These are phyloP conservation scores for Hypomyces rosellus DNA, from an alignment of 2,329 filamentous ascomycete genomes.

Conservation along the genomic window DNA sequence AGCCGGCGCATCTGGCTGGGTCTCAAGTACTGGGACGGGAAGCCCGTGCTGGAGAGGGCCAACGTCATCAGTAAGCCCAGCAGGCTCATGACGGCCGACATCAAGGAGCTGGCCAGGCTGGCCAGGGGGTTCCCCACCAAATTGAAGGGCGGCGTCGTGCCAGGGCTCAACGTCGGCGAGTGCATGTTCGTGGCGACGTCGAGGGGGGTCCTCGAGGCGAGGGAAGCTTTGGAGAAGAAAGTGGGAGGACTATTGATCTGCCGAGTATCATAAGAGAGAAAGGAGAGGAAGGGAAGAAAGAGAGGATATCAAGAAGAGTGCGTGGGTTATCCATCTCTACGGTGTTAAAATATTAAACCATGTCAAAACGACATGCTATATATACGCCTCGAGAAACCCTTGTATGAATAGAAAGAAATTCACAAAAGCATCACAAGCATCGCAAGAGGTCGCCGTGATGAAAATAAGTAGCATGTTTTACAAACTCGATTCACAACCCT, in stretches of 20 bases:
- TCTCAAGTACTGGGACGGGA: slow-evolving; percentile 81
- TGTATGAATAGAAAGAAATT: slow-evolving; percentile 11
- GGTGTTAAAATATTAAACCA: neutral
- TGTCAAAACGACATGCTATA: neutral
- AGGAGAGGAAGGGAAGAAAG: neutral
- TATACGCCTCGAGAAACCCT: neutral
- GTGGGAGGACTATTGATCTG: slow-evolving; percentile 76
- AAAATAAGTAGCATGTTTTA: neutral
- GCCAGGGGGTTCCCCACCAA: slow-evolving; percentile 59
- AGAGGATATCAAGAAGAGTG: neutral
- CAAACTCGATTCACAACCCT: too few species aligned
- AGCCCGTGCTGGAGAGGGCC: slow-evolving; percentile 68
- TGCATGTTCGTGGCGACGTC: slow-evolving; percentile 75
- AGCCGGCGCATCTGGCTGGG: slow-evolving; percentile 77
- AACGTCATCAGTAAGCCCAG: slow-evolving; percentile 66
- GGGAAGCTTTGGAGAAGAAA: slow-evolving; percentile 75
- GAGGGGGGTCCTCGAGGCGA: slow-evolving; percentile 68
- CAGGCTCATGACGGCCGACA: slow-evolving; percentile 60
- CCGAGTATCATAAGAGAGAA: slow-evolving; percentile 48
- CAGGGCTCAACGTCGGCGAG: slow-evolving; percentile 74
- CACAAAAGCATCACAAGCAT: neutral
- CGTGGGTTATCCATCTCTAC: neutral
- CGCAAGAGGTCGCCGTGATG: neutral
- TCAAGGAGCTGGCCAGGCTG: slow-evolving; percentile 56
- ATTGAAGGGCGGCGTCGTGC: slow-evolving; percentile 58